These are phyloP conservation scores for Ocimum tenuiflorum DNA, from an alignment of 257 asterid species.

Conservation along the genomic window DNA sequence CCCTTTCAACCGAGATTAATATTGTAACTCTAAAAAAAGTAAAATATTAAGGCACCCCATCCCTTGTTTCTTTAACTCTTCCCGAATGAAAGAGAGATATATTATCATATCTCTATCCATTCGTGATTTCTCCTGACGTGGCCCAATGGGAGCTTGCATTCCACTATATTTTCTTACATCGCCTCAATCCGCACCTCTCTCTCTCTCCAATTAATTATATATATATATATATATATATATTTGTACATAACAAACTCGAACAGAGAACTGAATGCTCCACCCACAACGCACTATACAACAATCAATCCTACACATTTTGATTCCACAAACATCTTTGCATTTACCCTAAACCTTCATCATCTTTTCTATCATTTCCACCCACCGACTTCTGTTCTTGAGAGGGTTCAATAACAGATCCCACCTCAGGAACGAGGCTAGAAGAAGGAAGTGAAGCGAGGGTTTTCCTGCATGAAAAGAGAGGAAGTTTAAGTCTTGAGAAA, in stretches of 20 bases:
- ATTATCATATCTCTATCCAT: slow-evolving; percentile 53
- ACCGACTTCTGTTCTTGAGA: background rate
- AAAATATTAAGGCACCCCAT: background rate
- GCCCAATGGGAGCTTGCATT: slow-evolving; percentile 37
- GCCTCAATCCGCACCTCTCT: background rate
- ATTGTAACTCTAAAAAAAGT: too few relatives aligned
- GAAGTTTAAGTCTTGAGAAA: slow-evolving; percentile 13
- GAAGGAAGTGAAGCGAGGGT: background rate
- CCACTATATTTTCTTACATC: slow-evolving; percentile 4
- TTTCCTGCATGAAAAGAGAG: background rate
- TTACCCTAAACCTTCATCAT: background rate
- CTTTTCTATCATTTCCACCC: background rate
- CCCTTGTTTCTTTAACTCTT: background rate
- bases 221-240: background rate
- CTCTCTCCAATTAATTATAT: background rate
- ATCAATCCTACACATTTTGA: background rate
- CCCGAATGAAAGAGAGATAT: background rate
- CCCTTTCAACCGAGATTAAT: too few relatives aligned
- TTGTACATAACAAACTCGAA: too few relatives aligned
- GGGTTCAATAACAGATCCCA: background rate
- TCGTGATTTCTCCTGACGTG: slow-evolving; percentile 46
- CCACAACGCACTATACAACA: background rate
- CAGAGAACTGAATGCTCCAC: slow-evolving; percentile 1
- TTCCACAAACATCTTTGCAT: slow-evolving; percentile 10
- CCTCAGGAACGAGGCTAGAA: too few relatives aligned